Conservation (phyloP, 805 yeast species). For the Suhomyces sp. region DNA sequence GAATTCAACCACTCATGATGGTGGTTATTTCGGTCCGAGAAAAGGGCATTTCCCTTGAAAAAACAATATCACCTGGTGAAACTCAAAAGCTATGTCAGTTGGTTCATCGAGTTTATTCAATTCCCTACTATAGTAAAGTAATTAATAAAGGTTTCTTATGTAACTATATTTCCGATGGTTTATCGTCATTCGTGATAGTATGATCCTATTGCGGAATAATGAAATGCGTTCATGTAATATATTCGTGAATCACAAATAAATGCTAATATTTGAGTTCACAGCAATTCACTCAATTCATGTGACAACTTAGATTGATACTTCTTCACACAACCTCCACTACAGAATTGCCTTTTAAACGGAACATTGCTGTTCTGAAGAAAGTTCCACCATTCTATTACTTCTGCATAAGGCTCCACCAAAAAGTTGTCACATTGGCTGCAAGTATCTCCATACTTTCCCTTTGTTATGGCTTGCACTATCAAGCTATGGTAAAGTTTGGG, state of each 20-base stretch:
- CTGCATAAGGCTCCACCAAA: slow-evolving; percentile 58
- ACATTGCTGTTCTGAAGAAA: slow-evolving; percentile 47
- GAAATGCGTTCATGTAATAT: no score
- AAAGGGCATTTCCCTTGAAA: slow-evolving; percentile 25
- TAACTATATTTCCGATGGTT: no score
- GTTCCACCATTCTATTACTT: slow-evolving; percentile 69
- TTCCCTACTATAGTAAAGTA: no score
- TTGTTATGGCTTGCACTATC: slow-evolving; percentile 52
- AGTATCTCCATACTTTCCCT: slow-evolving; percentile 49
- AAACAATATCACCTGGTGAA: no score
- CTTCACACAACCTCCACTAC: slow-evolving; percentile 48
- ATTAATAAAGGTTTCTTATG: no score
- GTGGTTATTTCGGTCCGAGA: slow-evolving; percentile 41
- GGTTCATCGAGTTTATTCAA: no score
- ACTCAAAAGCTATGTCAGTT: no score
- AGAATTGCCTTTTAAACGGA: slow-evolving; percentile 56
- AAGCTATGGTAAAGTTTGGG: slow-evolving; percentile 45
- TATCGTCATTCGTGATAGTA: no score
- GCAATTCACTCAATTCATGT: slow-evolving; percentile 5
- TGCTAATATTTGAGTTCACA: no score
- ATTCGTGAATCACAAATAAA: no score
- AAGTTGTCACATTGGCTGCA: slow-evolving; percentile 52
- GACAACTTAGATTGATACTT: slow-evolving; percentile 13
- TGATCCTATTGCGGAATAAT: no score
- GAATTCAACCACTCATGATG: slow-evolving; percentile 21